Percentiles rank a stretch among this genome's conserved stretches.
Conservation (phyloP, 2,329 filamentous ascomycete species). For the Arthrobotrys entomopaga region DNA sequence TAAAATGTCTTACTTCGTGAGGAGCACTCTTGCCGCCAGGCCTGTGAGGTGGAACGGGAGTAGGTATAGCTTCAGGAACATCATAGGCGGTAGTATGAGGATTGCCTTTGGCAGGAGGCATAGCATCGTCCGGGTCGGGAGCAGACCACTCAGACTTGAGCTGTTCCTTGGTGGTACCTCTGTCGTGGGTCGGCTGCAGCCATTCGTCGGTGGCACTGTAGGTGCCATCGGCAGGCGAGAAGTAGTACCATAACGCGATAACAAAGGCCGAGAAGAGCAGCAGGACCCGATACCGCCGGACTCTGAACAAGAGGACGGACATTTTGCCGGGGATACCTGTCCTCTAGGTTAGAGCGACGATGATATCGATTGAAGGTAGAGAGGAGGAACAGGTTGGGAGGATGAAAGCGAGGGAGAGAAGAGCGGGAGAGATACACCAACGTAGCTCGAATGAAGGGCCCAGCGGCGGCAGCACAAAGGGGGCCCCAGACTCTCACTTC, state of each 20-base stretch:
- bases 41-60: slow-evolving; percentile 35
- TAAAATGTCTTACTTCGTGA: no score
- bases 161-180: slow-evolving; percentile 48
- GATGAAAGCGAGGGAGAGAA: slow-evolving; percentile 13
- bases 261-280: slow-evolving; percentile 49
- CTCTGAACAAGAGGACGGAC: slow-evolving; percentile 51
- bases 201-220: slow-evolving; percentile 32
- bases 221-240: slow-evolving; percentile 49
- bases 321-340: slow-evolving; percentile 17
- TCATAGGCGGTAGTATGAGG: slow-evolving; percentile 37
- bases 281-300: slow-evolving; percentile 49
- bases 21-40: neutral
- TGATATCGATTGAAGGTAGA: neutral
- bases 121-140: slow-evolving; percentile 52
- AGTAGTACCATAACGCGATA: slow-evolving; percentile 51
- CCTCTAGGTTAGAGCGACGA: slow-evolving; percentile 9
- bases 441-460: neutral
- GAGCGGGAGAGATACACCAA: neutral
- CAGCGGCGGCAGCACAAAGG: no score
- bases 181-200: slow-evolving; percentile 44
- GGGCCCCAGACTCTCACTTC: no score
- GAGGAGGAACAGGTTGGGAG: slow-evolving; percentile 1
- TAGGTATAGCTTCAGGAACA: slow-evolving; percentile 17
- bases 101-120: slow-evolving; percentile 47
- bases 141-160: slow-evolving; percentile 49